Conservation (phyloP, 2,329 filamentous ascomycete species). For the Calcarisporium arbuscula region DNA sequence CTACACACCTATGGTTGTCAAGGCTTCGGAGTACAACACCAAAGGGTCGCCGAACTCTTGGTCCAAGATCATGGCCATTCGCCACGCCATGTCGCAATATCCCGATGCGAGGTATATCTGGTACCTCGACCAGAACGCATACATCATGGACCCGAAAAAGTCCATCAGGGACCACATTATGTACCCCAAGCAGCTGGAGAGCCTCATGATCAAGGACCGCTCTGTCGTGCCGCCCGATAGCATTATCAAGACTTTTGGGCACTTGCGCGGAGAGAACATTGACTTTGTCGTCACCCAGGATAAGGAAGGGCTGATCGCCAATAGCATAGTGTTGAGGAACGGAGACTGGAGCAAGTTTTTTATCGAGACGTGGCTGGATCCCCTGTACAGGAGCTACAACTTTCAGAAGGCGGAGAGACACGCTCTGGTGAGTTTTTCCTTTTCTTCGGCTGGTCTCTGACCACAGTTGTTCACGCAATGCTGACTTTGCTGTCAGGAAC, state of each 20-base stretch:
- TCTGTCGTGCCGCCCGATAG: slow-evolving; percentile 91
- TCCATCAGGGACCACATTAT: slow-evolving; percentile 68
- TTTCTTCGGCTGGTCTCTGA: no score
- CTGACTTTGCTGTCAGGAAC: slow-evolving; percentile 52
- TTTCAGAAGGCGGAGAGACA: slow-evolving; percentile 93
- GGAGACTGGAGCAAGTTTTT: slow-evolving; percentile 92
- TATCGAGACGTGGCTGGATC: slow-evolving; percentile 93
- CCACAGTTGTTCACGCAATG: background rate
- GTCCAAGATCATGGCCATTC: slow-evolving; percentile 76
- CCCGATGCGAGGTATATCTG: slow-evolving; percentile 78
- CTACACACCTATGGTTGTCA: slow-evolving; percentile 79
- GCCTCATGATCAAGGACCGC: slow-evolving; percentile 75
- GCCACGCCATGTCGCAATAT: slow-evolving; percentile 78
- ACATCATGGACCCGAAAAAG: slow-evolving; percentile 79
- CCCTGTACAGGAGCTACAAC: slow-evolving; percentile 87
- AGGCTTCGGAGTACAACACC: slow-evolving; percentile 68
- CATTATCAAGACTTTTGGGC: slow-evolving; percentile 88
- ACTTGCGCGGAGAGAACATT: slow-evolving; percentile 70
- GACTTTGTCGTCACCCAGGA: slow-evolving; percentile 85
- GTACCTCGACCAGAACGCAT: slow-evolving; percentile 75
- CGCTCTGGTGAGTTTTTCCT: slow-evolving; percentile 69
- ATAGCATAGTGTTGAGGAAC: slow-evolving; percentile 73
- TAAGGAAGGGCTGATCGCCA: slow-evolving; percentile 65
- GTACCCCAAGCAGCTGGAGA: slow-evolving; percentile 59
- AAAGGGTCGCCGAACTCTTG: slow-evolving; percentile 55